Evolutionary conservation across 495 filamentous ascomycete genomes (phyloP).

Genomic region (Xylaria flabelliformis): DNA sequence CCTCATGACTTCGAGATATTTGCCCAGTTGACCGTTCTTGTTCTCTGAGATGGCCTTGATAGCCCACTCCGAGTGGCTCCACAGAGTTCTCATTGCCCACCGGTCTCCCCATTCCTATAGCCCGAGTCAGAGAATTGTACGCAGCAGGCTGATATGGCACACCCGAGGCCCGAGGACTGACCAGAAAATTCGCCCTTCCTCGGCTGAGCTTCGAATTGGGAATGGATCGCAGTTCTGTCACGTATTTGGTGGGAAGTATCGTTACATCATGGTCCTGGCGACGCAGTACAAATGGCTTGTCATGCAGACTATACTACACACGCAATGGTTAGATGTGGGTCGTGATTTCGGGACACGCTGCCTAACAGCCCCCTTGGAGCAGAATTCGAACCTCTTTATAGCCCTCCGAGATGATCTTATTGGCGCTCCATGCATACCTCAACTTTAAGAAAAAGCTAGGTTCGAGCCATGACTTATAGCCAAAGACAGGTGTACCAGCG

Average conservation of each 20-base stretch:
- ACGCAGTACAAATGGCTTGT: slow-evolving; percentile 15
- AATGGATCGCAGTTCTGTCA: slow-evolving; percentile 13
- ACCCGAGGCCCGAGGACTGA: too few relatives aligned
- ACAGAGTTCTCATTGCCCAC: slow-evolving; percentile 5
- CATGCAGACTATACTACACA: neutral
- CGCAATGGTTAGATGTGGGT: too few relatives aligned
- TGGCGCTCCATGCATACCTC: slow-evolving; percentile 6
- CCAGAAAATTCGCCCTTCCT: slow-evolving; percentile 11
- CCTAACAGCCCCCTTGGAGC: too few relatives aligned
- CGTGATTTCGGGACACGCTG: too few relatives aligned
- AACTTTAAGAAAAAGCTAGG: slow-evolving; percentile 21
- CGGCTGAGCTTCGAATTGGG: slow-evolving; percentile 22
- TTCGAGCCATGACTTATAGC: slow-evolving; percentile 15
- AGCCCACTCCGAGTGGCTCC: neutral
- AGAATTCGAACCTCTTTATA: slow-evolving; percentile 17
- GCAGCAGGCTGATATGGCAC: too few relatives aligned
- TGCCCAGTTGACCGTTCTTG: slow-evolving; percentile 7
- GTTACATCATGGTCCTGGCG: slow-evolving; percentile 15
- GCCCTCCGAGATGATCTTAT: slow-evolving; percentile 1
- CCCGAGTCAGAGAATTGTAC: too few relatives aligned
- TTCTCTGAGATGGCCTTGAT: slow-evolving; percentile 12
- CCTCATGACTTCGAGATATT: slow-evolving; percentile 13
- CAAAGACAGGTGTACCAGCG: slow-evolving; percentile 13
- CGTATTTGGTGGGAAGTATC: slow-evolving; percentile 20
- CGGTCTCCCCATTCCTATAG: slow-evolving; percentile 13